A percentile compares a stretch with the other conserved stretches of the same genome.
Evolutionary conservation across 495 filamentous ascomycete species (phyloP).

Genomic region (Aspergillus egyptiacus): DNA sequence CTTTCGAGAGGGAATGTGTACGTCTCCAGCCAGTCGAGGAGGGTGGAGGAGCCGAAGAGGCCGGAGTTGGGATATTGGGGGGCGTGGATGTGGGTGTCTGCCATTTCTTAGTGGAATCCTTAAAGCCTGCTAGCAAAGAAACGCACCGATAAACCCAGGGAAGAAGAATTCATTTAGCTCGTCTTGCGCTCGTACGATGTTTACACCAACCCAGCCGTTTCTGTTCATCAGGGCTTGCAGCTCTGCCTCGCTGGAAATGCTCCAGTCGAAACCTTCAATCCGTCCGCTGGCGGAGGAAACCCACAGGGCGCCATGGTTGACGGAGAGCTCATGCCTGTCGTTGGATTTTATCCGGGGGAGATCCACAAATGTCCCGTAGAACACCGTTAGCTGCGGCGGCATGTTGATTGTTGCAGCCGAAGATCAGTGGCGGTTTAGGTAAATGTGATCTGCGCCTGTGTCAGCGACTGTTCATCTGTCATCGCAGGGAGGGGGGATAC

Average conservation of each 20-base stretch:
- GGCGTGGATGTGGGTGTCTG: conserved; percentile 92
- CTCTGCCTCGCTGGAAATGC: conserved; percentile 28
- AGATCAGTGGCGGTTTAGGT: not conserved
- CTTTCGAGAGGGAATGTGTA: conserved; percentile 96
- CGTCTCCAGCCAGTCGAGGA: conserved; percentile 83
- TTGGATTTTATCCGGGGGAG: conserved; percentile 25
- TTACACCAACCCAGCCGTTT: conserved; percentile 33
- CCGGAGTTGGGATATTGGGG: conserved; percentile 89
- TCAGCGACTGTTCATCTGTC: not conserved
- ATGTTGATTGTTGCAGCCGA: not conserved
- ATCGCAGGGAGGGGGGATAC: not conserved
- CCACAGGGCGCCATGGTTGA: conserved; percentile 54
- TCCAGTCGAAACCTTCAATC: conserved; percentile 46
- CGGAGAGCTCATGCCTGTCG: conserved; percentile 23
- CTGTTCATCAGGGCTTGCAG: conserved; percentile 38
- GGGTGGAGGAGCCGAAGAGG: conserved; percentile 82
- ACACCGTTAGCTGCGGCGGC: conserved; percentile 29
- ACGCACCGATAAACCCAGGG: conserved; percentile 80
- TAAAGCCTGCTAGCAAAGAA: conserved; percentile 3
- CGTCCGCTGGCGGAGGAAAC: conserved; percentile 57
- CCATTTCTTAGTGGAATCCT: conserved; percentile 7
- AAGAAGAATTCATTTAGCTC: conserved; percentile 69
- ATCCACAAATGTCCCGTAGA: conserved; percentile 44
- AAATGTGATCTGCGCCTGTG: not conserved
- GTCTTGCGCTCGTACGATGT: conserved; percentile 28